Conservation (phyloP, 1,284 basidiomycete species). For the Erythrobasidium hasegawianum region DNA sequence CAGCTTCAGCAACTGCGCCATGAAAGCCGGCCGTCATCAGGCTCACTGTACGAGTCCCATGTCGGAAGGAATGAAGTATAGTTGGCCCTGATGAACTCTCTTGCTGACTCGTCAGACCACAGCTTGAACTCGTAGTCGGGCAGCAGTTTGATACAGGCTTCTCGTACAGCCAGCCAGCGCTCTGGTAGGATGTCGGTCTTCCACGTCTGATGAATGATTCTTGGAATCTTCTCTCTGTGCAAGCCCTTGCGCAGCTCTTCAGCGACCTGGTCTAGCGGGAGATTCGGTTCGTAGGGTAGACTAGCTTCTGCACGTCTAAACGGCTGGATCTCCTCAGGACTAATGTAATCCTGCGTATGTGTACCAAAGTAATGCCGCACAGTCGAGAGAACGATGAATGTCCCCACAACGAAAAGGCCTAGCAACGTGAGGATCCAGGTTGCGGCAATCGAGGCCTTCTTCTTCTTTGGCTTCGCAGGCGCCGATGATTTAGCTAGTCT, state of each 20-base stretch:
- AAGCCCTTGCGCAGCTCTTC: conserved; percentile 20
- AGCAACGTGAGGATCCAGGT: conserved; percentile 64
- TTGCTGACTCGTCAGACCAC: conserved; percentile 89
- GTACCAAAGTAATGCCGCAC: conserved; percentile 88
- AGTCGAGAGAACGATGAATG: conserved; percentile 84
- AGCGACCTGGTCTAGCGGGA: conserved; percentile 14
- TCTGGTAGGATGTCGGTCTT: conserved; percentile 81
- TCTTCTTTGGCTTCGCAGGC: no score
- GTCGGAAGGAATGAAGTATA: conserved; percentile 91
- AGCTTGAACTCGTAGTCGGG: conserved; percentile 95
- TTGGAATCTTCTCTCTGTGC: conserved; percentile 57
- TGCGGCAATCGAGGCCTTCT: no score
- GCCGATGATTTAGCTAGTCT: no score
- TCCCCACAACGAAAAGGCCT: conserved; percentile 80
- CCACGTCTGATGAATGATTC: conserved; percentile 98
- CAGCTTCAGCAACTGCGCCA: not conserved
- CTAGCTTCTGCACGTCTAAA: conserved; percentile 35
- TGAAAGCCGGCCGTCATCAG: not conserved
- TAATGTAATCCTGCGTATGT: conserved; percentile 69
- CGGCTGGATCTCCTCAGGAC: conserved; percentile 65
- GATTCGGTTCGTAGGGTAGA: conserved; percentile 20
- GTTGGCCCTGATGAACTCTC: conserved; percentile 79
- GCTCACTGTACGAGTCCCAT: conserved; percentile 72
- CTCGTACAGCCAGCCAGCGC: conserved; percentile 63
- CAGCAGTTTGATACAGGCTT: conserved; percentile 50